Percentiles rank a stretch among this genome's conserved stretches.
phyloP scores from a whole-genome alignment of 768 basidiomycete genomes.

The Boletus speciosus region DNA sequence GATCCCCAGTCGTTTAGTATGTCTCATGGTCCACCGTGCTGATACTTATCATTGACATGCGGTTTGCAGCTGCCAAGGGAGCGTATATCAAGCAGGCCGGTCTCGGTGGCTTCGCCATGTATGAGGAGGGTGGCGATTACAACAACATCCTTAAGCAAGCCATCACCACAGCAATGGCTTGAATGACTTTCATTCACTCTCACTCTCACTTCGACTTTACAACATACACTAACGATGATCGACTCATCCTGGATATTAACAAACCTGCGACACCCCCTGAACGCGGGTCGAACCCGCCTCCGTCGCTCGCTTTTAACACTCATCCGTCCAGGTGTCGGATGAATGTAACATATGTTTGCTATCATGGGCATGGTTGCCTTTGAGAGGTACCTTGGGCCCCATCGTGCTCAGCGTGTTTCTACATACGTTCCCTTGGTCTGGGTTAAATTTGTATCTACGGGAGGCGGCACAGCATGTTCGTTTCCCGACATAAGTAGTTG shows the following conservation, averaged over 20 bases:
- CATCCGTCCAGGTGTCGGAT: conserved; percentile 18
- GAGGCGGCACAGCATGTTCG: too few relatives aligned
- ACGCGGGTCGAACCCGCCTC: conserved; percentile 10
- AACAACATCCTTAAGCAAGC: conserved; percentile 33
- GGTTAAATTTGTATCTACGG: neutral
- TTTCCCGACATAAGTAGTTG: too few relatives aligned
- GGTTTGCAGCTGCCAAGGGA: conserved; percentile 39
- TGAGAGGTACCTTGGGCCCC: conserved; percentile 10
- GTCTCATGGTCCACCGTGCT: neutral
- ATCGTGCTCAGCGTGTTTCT: neutral
- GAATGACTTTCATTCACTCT: conserved; percentile 2
- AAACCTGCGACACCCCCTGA: neutral
- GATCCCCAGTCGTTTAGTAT: conserved; percentile 55
- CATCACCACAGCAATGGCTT: conserved; percentile 30
- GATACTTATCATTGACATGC: neutral
- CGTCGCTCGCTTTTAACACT: neutral
- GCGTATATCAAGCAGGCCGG: conserved; percentile 33
- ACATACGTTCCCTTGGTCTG: neutral
- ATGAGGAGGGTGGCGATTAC: conserved; percentile 44
- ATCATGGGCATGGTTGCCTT: conserved; percentile 1
- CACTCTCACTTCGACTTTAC: conserved; percentile 8
- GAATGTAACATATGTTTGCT: neutral
- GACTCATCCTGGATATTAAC: conserved; percentile 17
- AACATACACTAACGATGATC: conserved; percentile 13
- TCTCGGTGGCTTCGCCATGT: conserved; percentile 45